A percentile compares a stretch with the other conserved stretches of the same genome.
Evolutionary conservation across 2,329 filamentous ascomycete genomes (phyloP).

Genomic region (Trichoderma sp.): DNA sequence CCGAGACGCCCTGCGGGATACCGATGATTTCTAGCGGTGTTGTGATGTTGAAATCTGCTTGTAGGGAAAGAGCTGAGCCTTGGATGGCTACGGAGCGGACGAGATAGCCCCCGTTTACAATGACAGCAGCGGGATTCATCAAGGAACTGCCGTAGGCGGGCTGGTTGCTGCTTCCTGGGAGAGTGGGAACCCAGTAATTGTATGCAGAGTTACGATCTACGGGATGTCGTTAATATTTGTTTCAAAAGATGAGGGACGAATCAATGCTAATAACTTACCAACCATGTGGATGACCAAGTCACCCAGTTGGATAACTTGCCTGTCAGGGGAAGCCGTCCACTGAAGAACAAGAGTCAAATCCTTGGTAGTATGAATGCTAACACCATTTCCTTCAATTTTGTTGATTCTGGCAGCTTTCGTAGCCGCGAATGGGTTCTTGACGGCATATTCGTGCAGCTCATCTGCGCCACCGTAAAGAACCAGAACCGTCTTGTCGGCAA

Average conservation of each 20-base stretch:
- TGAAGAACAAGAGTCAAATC: conserved; percentile 29
- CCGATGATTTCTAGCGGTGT: conserved; percentile 66
- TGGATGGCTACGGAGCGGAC: conserved; percentile 57
- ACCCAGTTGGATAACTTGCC: conserved; percentile 33
- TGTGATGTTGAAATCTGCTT: conserved; percentile 70
- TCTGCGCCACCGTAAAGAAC: conserved; percentile 61
- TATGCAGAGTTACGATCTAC: conserved; percentile 63
- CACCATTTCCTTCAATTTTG: conserved; percentile 29
- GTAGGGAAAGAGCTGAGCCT: conserved; percentile 56
- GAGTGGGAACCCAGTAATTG: conserved; percentile 64
- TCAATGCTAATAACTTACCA: conserved; percentile 25
- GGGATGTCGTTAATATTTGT: not conserved
- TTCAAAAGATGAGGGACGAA: not conserved
- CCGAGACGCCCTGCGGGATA: conserved; percentile 48
- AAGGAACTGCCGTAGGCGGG: conserved; percentile 35
- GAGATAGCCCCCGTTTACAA: conserved; percentile 63
- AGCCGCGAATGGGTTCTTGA: conserved; percentile 28
- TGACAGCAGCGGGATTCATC: conserved; percentile 44
- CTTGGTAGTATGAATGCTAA: conserved; percentile 25
- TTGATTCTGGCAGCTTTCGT: conserved; percentile 25
- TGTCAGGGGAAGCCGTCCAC: conserved; percentile 30
- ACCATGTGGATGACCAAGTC: conserved; percentile 43
- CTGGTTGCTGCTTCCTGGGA: conserved; percentile 35
- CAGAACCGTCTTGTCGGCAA: conserved; percentile 55
- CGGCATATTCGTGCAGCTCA: conserved; percentile 61